A percentile compares a stretch with the other conserved stretches of the same genome.
Evolutionary conservation across 495 filamentous ascomycete species (phyloP).

Genomic region (Aspergillus cavernicola): DNA sequence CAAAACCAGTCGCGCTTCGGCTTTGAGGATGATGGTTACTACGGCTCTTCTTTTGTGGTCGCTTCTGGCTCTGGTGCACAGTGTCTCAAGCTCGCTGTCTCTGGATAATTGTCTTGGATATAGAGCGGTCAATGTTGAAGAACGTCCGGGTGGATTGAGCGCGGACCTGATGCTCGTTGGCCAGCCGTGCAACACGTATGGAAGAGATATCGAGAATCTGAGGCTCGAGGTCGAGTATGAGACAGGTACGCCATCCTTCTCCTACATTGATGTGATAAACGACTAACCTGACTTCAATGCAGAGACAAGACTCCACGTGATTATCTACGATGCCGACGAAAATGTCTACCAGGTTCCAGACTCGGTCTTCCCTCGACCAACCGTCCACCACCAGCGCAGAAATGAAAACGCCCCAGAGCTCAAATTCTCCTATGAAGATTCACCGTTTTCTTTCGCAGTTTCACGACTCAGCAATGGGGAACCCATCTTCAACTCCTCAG

Average conservation of each 20-base stretch:
- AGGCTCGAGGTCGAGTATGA: conserved; percentile 71
- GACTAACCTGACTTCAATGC: not conserved
- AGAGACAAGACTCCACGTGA: conserved; percentile 67
- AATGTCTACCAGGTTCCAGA: conserved; percentile 75
- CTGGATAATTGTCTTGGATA: conserved; percentile 63
- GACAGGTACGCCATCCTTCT: conserved; percentile 48
- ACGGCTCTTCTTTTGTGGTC: not conserved
- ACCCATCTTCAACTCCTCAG: conserved; percentile 73
- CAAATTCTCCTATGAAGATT: conserved; percentile 58
- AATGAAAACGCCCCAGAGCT: conserved; percentile 34
- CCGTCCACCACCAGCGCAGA: conserved; percentile 9
- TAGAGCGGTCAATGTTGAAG: conserved; percentile 59
- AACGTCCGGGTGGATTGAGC: conserved; percentile 30
- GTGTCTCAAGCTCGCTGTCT: not conserved
- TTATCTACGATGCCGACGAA: conserved; percentile 71
- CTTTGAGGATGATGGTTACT: not conserved
- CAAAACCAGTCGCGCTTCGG: not conserved
- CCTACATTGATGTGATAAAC: not conserved
- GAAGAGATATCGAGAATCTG: conserved; percentile 61
- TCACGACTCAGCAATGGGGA: conserved; percentile 48
- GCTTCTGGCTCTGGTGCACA: not conserved
- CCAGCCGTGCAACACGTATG: conserved; percentile 65
- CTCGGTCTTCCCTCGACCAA: conserved; percentile 66
- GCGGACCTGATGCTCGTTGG: conserved; percentile 68
- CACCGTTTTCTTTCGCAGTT: conserved; percentile 74